Base-by-base conservation (phyloP, 164 flowering plant genomes). In the Saururus chinensis region DNA sequence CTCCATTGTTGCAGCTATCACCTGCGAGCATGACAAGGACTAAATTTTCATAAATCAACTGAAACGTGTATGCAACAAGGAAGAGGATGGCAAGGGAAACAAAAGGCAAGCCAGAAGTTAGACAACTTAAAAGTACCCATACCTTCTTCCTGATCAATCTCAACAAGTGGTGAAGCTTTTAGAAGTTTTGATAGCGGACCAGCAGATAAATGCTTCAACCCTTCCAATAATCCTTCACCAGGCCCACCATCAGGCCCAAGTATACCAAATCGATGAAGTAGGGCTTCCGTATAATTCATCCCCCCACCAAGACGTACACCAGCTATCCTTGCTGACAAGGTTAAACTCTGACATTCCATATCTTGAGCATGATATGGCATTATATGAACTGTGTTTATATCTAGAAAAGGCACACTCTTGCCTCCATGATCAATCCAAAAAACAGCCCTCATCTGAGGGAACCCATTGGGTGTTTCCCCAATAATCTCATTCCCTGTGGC, bases 231-330 rank as follows among this genome's bases (percentile, higher is more conserved):
- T 30, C 84, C 92, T 63, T 84, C 80, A 59, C 97, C 88, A 56
- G 97, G 98, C 60, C 96, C 95, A 68, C 98, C 98, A 80, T 90
- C 95, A 53, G 85, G 87, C 45, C 95, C 90, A 66, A 93, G 82
- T 57, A 93, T 84, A 64, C 98, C 97, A 80, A 93, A 93, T 12
- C 89, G 78, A 76, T 88, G 98, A 71, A 93, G 81, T 65, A 93
- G 70, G 37, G 90, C 84, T 74, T 93, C 98, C 16, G 97, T 61
- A 67, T 88, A 93, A 74, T 75, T 90, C 97, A 93, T 88, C 69
- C 98, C 98, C 61, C 98, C 97, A 61, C 92, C 97, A 59, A 93
- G 87, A 56, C 96, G 89, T 56, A 93, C 78, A 45, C 98, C 96
- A 57, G 88, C 79, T 40, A 93, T 72, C 78, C 84, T 81, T 60